These are phyloP conservation scores for Backusella circina DNA, from an alignment of 192 early-diverging fungal species.

Conservation along the genomic window DNA sequence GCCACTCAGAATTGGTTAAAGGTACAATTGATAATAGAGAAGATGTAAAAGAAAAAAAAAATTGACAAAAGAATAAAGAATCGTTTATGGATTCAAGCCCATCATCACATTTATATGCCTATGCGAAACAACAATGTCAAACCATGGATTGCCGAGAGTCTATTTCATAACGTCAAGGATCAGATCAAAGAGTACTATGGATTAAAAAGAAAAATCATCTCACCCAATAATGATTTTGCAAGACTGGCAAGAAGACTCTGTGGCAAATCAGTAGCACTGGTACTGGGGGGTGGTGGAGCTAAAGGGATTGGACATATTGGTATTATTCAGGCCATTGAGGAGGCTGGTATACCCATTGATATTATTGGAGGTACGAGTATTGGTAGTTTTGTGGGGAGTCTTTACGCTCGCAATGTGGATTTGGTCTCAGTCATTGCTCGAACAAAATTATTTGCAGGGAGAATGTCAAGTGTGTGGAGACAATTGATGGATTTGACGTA, in stretches of 20 bases:
- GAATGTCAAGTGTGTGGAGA: conserved; percentile 82
- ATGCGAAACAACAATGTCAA: conserved; percentile 30
- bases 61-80: conserved; percentile 32
- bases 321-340: conserved; percentile 89
- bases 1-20: conserved; percentile 90
- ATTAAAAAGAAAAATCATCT: conserved; percentile 27
- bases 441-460: conserved; percentile 76
- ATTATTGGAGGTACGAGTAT: conserved; percentile 96
- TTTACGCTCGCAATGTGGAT: conserved; percentile 88
- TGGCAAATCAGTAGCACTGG: conserved; percentile 87
- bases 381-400: conserved; percentile 88
- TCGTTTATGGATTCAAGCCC: conserved; percentile 90
- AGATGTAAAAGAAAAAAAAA: not conserved
- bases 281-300: conserved; percentile 95
- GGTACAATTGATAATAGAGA: conserved; percentile 22
- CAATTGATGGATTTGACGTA: conserved; percentile 92
- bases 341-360: conserved; percentile 95
- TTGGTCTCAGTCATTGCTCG: conserved; percentile 84
- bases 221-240: not conserved
- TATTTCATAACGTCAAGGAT: conserved; percentile 60
- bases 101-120: conserved; percentile 92
- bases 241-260: conserved; percentile 89
- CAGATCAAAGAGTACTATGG: conserved; percentile 69
- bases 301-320: conserved; percentile 92
- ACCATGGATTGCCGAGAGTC: conserved; percentile 32